Conservation (phyloP, 495 filamentous ascomycete species). For the Aspergillus ostianus region DNA sequence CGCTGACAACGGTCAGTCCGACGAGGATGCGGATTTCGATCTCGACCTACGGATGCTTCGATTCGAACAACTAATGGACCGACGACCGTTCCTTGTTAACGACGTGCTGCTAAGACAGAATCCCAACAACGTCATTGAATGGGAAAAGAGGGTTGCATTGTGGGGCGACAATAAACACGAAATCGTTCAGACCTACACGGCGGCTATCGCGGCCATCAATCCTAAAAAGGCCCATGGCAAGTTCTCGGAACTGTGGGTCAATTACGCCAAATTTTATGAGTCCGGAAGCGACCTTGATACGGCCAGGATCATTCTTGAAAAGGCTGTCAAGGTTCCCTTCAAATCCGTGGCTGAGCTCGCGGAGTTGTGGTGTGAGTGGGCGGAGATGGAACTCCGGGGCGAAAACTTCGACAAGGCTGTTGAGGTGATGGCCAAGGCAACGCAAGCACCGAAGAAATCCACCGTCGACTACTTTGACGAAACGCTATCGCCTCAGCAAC, state of each 20-base stretch:
- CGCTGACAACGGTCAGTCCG: conserved; percentile 74
- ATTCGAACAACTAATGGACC: conserved; percentile 97
- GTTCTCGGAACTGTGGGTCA: conserved; percentile 94
- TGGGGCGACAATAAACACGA: conserved; percentile 94
- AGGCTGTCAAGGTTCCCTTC: conserved; percentile 95
- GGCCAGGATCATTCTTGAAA: conserved; percentile 91
- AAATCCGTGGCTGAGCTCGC: conserved; percentile 93
- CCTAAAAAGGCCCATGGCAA: conserved; percentile 94
- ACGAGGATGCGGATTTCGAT: conserved; percentile 91
- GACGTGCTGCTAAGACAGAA: conserved; percentile 95
- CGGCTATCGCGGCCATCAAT: conserved; percentile 87
- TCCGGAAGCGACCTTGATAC: conserved; percentile 79
- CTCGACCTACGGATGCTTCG: conserved; percentile 97
- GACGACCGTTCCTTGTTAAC: conserved; percentile 93
- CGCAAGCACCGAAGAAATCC: conserved; percentile 89
- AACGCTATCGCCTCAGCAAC: conserved; percentile 86
- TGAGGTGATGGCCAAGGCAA: conserved; percentile 94
- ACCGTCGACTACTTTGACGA: conserved; percentile 99
- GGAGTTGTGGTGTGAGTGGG: conserved; percentile 98
- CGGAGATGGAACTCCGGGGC: conserved; percentile 92
- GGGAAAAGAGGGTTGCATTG: conserved; percentile 91
- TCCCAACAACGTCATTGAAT: conserved; percentile 93
- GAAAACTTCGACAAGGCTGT: conserved; percentile 96
- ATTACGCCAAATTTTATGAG: conserved; percentile 98
- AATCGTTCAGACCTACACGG: conserved; percentile 91